These are phyloP conservation scores for Lipomyces sp. DNA, from an alignment of 805 yeast species.

Conservation along the genomic window DNA sequence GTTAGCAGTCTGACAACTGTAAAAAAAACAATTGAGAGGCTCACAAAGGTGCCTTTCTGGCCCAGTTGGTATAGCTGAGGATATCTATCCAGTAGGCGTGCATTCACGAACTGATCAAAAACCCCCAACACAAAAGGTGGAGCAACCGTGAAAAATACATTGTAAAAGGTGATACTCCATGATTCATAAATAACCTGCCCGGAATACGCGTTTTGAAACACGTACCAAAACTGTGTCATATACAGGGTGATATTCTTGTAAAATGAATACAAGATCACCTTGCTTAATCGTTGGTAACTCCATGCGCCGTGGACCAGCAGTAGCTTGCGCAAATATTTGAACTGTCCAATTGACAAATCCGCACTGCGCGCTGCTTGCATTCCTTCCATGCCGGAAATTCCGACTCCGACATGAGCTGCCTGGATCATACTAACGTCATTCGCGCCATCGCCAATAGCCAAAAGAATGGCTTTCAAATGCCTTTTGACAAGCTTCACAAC, in stretches of 20 bases:
- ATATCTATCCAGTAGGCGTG: conserved; percentile 81
- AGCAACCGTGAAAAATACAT: conserved; percentile 86
- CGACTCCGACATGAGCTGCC: conserved; percentile 99
- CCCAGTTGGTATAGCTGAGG: conserved; percentile 92
- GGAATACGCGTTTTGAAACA: conserved; percentile 83
- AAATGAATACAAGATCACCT: conserved; percentile 89
- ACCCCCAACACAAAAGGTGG: conserved; percentile 97
- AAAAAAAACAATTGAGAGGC: background rate
- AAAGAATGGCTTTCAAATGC: conserved; percentile 63
- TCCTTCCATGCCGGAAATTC: conserved; percentile 99
- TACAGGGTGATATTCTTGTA: conserved; percentile 93
- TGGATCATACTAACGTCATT: conserved; percentile 99
- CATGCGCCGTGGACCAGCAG: conserved; percentile 94
- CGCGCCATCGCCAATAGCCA: conserved; percentile 99
- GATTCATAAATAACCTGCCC: conserved; percentile 97
- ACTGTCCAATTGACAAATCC: conserved; percentile 94
- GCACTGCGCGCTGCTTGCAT: conserved; percentile 99
- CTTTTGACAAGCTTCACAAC: conserved; percentile 93
- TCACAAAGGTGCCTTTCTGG: conserved; percentile 68
- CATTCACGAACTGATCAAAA: conserved; percentile 92
- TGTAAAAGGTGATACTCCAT: conserved; percentile 95
- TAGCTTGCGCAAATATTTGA: conserved; percentile 76
- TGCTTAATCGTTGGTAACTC: conserved; percentile 93
- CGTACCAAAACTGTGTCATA: conserved; percentile 98
- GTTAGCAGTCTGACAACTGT: background rate